phyloP scores from a whole-genome alignment of 129 eudicot species.

The Helianthus tuberosus region DNA sequence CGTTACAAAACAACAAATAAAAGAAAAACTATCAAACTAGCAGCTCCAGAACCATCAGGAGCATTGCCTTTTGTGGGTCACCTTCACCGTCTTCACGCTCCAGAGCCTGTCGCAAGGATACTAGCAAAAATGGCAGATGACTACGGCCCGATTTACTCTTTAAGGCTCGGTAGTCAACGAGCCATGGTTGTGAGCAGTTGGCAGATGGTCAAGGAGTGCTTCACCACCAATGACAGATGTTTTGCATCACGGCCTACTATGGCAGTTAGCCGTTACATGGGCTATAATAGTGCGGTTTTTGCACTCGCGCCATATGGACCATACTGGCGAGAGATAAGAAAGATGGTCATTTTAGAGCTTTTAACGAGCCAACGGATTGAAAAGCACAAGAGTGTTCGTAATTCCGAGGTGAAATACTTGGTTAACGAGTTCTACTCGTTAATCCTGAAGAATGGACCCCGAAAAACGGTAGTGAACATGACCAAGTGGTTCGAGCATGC shows the following conservation, averaged over 20 bases:
- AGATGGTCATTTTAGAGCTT: slow-evolving; percentile 55
- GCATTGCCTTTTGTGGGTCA: slow-evolving; percentile 67
- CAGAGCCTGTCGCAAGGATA: slow-evolving; percentile 49
- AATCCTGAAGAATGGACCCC: slow-evolving; percentile 7
- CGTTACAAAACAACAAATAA: slow-evolving; percentile 7
- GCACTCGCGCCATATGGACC: slow-evolving; percentile 63
- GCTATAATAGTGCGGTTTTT: slow-evolving; percentile 45
- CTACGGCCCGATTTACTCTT: slow-evolving; percentile 53
- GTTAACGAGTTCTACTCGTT: slow-evolving; percentile 28
- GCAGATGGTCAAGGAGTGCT: slow-evolving; percentile 54
- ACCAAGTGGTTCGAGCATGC: slow-evolving; percentile 45
- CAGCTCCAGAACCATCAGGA: slow-evolving; percentile 59
- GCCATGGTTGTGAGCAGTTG: slow-evolving; percentile 58
- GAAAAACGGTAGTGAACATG: slow-evolving; percentile 24
- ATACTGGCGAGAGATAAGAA: slow-evolving; percentile 62
- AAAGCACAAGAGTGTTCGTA: slow-evolving; percentile 44
- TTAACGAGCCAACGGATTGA: slow-evolving; percentile 47
- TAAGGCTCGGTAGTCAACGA: slow-evolving; percentile 50
- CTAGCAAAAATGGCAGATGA: slow-evolving; percentile 53
- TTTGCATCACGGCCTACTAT: slow-evolving; percentile 56
- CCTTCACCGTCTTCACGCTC: slow-evolving; percentile 47
- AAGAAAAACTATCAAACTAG: slow-evolving; percentile 5
- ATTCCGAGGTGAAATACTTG: slow-evolving; percentile 36
- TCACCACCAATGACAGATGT: slow-evolving; percentile 53
- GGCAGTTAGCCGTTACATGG: slow-evolving; percentile 55